phyloP scores from a whole-genome alignment of 1,284 basidiomycete genomes.

The Irpex lacteus region DNA sequence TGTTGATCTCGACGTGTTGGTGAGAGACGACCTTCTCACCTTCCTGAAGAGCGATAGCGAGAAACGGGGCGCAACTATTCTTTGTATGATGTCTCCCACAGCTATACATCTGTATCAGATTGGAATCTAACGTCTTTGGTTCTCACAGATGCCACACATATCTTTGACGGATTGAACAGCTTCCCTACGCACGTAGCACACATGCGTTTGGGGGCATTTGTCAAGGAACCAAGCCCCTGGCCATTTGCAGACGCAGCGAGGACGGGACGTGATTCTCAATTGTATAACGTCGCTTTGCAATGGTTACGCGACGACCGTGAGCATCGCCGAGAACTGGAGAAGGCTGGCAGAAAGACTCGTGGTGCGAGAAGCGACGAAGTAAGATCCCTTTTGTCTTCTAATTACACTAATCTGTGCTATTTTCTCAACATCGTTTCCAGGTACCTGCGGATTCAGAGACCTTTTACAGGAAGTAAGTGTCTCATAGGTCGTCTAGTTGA shows the following conservation, averaged over 20 bases:
- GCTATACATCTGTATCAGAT: background rate
- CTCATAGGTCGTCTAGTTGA: conserved; percentile 8
- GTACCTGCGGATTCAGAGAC: conserved; percentile 79
- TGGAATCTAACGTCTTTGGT: background rate
- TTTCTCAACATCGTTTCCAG: conserved; percentile 14
- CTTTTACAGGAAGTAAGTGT: conserved; percentile 83
- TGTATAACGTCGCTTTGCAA: conserved; percentile 75
- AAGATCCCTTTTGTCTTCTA: conserved; percentile 20
- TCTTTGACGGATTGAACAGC: conserved; percentile 84
- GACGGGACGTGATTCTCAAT: conserved; percentile 33
- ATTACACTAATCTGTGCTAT: background rate
- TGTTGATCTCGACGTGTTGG: conserved; percentile 97
- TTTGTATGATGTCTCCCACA: conserved; percentile 61
- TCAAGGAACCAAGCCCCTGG: conserved; percentile 70
- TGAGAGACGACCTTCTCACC: conserved; percentile 85
- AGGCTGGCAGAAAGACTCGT: conserved; percentile 58
- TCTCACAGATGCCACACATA: conserved; percentile 85
- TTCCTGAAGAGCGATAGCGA: conserved; percentile 89
- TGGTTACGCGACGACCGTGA: conserved; percentile 87
- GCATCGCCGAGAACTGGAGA: conserved; percentile 56
- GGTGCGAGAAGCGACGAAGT: conserved; percentile 69
- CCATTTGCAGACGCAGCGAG: conserved; percentile 33
- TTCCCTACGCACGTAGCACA: conserved; percentile 93
- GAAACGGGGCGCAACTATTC: conserved; percentile 80
- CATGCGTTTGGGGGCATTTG: conserved; percentile 79